Evolutionary conservation across 805 yeast species (phyloP), one percentile per base, ranked within the genome.

Genomic region (Wickerhamiella bombiphila): DNA sequence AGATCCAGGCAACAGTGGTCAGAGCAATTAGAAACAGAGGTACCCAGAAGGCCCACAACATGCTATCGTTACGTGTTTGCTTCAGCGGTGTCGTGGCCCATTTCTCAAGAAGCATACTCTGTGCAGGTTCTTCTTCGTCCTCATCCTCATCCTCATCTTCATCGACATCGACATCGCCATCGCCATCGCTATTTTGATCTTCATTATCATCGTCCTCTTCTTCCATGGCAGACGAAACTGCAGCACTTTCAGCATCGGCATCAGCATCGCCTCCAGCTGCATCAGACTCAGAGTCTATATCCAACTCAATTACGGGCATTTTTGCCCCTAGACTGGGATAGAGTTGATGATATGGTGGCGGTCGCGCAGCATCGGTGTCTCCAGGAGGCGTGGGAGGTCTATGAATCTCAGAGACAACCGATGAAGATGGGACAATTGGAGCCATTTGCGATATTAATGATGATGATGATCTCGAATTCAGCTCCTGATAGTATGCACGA

Each of bases 11-110:
- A 16, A 41, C 25, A 21, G 30, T 36, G 7, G 39, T 33, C 31
- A 48, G 26, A 31, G 51, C 47, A 22, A 55, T 46, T 16, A 76
- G 48, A 37, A 82, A 59, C 28, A 80, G 68, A 11, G 96, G 96
- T 41, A 85, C 59, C 96, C 96, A 86, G 68, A 86, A 85, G 55
- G 86, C 81, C 43, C 82, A 60, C 45, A 86, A 64, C 81, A 83
- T 78, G 52, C 72, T 77, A 58, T 86, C 96, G 50, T 82, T 79
- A 48, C 59, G 61, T 41, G 70, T 60, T 36, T 64, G 65, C 47
- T 62, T 63, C 42, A 63, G 63, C 43, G 48, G 48, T 22, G 64
- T 44, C n/a, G 47, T 42, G 40, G 46, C 53, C 53, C 74, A 70
- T 7, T 46, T 47, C 34, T 47, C 43, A 32, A 50, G 24, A 18